These are phyloP conservation scores for Seiridium unicorne DNA, from an alignment of 2,329 filamentous ascomycete genomes.

Conservation along the genomic window DNA sequence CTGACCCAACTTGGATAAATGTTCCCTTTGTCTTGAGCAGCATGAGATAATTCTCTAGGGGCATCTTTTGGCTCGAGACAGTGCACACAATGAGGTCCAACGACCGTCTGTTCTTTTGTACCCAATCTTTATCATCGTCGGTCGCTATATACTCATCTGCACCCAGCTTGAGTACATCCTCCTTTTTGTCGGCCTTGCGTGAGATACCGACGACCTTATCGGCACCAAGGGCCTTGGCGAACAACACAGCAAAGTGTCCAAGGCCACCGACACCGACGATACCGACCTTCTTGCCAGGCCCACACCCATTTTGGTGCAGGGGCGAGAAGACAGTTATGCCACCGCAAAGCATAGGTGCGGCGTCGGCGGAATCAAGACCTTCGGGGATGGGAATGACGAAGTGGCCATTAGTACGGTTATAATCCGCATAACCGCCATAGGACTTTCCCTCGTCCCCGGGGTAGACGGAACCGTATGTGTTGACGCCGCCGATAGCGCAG, in stretches of 20 bases:
- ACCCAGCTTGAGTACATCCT: constrained; percentile 13
- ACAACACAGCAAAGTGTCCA: constrained; percentile 12
- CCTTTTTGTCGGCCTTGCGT: constrained; percentile 9
- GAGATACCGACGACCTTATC: constrained; percentile 13
- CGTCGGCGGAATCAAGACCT: constrained; percentile 26
- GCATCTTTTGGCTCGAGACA: constrained; percentile 13
- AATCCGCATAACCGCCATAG: constrained; percentile 46
- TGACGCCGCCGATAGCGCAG: constrained; percentile 23
- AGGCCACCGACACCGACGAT: constrained; percentile 12
- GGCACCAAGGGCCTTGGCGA: constrained; percentile 12
- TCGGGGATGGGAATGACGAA: constrained; percentile 44
- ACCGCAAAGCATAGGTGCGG: constrained; percentile 28
- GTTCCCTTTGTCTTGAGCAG: constrained; percentile 10
- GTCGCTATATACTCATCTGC: constrained; percentile 13
- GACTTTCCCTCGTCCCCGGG: constrained; percentile 45
- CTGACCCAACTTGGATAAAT: constrained; percentile 13
- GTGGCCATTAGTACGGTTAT: constrained; percentile 15
- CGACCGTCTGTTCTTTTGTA: constrained; percentile 7
- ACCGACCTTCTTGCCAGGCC: constrained; percentile 12
- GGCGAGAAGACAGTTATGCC: constrained; percentile 12
- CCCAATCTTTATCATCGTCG: constrained; percentile 12
- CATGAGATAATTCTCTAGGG: constrained; percentile 9
- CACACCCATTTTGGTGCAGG: constrained; percentile 11
- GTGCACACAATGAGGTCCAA: constrained; percentile 13
- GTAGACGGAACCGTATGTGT: constrained; percentile 43